Base-by-base conservation (phyloP, 805 yeast species). In the Komagataella kurtzmanii region DNA sequence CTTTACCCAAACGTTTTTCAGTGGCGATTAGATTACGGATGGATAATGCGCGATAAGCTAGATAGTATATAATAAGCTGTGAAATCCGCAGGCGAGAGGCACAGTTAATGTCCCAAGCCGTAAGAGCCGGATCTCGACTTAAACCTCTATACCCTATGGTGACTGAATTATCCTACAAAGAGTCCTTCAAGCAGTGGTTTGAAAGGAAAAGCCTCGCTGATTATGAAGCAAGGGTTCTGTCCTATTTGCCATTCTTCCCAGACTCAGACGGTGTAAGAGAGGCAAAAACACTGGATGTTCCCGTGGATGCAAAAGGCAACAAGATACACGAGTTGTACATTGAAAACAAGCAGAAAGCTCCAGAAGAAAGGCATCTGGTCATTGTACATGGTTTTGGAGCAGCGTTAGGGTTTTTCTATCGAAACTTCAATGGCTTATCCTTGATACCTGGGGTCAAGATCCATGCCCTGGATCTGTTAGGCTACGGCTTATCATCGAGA, bases 351-450 rank as follows among this genome's bases (percentile, higher is more conserved):
- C 77, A 48, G 49, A 50, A 56, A 6, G 44, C 52, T 3, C 54
- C 60, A 17, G 54, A 51, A 8, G 64, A 59, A 17, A 62, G 59
- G 47, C 81, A 78, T 59, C 66, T 88, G 7, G 88, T 91, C 3
- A 64, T 91, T 54, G 68, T 91, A 2, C 99, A 91, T 65, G 99
- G 99, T 0, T 89, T 88, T 62, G 96, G 95, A 0, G 95, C 98
- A 0, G 85, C 95, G 0, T 76, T 89, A 17, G 91, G 93, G 43
- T 80, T 88, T 51, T 91, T 80, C 59, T 81, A 81, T 61, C 75
- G 80, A 53, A 90, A 87, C 61, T 81, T 86, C 59, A 77, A 75
- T 45, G 71, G 65, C 0, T 64, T 84, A 49, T 62, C 77, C 3
- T 54, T 68, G 4, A 67, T 83, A 7, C 78, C 79, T 1, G 82